Base-by-base conservation (phyloP, 2,329 filamentous ascomycete genomes). In the Periconia digitata region DNA sequence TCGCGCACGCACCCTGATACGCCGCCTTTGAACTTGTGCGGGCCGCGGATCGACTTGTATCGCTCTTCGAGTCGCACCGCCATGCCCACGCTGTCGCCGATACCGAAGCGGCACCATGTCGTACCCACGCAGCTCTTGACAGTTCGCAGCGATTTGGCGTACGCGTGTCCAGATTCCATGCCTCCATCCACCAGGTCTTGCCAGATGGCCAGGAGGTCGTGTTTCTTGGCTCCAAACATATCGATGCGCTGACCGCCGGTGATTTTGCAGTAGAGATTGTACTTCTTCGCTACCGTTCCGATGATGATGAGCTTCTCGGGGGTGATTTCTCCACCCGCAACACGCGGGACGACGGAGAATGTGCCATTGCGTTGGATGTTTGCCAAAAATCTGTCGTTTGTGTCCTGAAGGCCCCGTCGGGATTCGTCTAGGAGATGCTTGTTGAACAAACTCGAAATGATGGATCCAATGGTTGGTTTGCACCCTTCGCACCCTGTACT, bases 301-400 rank as follows among this genome's bases (percentile, higher is more conserved):
- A 96, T 91, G 47, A 85, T 82, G 40, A 95, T 87, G 43, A 96
- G 81, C 68, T 89, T 91, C 41, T 94, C 88, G 0, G 91, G 85
- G 0, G 89, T 94, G 63, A 96, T 94, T 71, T 96, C 91, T 50
- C 91, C 91, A 39, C 83, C 91, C 2, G 89, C 80, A 1, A 96
- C 84, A 38, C 91, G 85, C 2, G 91, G 91, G 0, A 96, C 81
- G 10, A 96, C 90, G 1, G 88, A 92, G 72, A 91, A 96, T 0
- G 90, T 96, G 35, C 91, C 91, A 70, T 96, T 91, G 32, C 91
- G 83, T 70, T 96, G 91, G 46, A 96, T 94, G 67, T 96, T 96
- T 43, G 85, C 91, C 42, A 96, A 75, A 70, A 89, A 96, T 38
- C 86, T 80, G 70, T 96, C 92, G 67, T 96, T 96, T 5, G 91